These are phyloP conservation scores for Immersiella caudata DNA, from an alignment of 495 filamentous ascomycete genomes.

Conservation along the genomic window DNA sequence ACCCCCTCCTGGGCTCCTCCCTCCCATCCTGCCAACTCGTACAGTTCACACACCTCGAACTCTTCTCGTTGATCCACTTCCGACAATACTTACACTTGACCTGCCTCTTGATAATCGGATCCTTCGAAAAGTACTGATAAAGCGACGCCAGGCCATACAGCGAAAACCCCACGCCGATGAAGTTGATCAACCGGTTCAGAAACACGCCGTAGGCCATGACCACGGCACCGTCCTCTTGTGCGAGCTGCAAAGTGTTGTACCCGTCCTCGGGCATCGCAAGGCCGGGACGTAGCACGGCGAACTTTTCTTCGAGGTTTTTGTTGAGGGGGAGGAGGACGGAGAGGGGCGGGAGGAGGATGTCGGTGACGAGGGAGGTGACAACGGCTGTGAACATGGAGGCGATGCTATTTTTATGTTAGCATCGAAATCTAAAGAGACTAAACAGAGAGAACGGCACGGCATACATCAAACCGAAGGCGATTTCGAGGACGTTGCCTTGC, in stretches of 20 bases:
- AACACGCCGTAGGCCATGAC: constrained; percentile 75
- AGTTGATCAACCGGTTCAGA: constrained; percentile 66
- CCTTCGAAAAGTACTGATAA: constrained; percentile 62
- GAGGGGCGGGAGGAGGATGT: constrained; percentile 69
- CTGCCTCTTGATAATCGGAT: constrained; percentile 71
- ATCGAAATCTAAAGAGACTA: not conserved
- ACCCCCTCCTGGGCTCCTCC: constrained; percentile 50
- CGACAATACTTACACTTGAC: constrained; percentile 73
- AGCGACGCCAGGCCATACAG: constrained; percentile 67
- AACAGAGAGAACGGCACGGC: constrained; percentile 20
- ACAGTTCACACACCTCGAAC: constrained; percentile 61
- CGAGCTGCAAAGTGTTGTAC: constrained; percentile 72
- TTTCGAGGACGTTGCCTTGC: constrained; percentile 74
- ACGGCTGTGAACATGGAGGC: constrained; percentile 73
- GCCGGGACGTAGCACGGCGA: constrained; percentile 64
- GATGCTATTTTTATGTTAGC: too few species aligned
- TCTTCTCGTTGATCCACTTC: constrained; percentile 65
- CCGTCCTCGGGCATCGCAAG: constrained; percentile 49
- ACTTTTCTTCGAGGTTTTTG: constrained; percentile 75
- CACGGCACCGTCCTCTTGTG: constrained; percentile 69
- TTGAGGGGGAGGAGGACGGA: constrained; percentile 70
- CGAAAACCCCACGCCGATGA: constrained; percentile 65
- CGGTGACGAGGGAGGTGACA: constrained; percentile 71
- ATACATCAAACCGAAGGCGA: constrained; percentile 75
- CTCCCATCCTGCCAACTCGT: constrained; percentile 79